Evolutionary conservation across 2,329 filamentous ascomycete species (phyloP).

Genomic region (Fusarium sp.): DNA sequence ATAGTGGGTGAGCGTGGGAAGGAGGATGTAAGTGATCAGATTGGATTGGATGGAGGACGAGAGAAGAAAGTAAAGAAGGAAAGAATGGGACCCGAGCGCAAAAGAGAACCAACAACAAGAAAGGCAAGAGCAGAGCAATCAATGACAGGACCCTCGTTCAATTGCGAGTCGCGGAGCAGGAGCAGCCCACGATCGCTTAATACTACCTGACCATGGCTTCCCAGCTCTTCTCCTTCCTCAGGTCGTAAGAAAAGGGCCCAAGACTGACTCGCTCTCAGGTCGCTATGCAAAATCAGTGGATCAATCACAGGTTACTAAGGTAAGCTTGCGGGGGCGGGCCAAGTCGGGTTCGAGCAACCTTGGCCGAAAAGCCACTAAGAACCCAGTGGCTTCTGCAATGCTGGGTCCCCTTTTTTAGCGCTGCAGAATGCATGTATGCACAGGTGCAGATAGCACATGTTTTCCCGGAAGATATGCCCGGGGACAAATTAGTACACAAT

Average conservation of each 20-base stretch:
- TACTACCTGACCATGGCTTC: slow-evolving; percentile 17
- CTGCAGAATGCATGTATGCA: neutral
- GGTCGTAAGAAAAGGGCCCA: neutral
- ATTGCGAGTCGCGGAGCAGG: slow-evolving; percentile 24
- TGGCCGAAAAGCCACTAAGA: slow-evolving; percentile 17
- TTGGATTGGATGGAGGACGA: slow-evolving; percentile 16
- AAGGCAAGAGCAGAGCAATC: neutral
- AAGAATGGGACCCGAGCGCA: slow-evolving; percentile 25
- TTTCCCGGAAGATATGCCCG: neutral
- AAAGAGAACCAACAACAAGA: neutral
- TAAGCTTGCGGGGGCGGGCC: slow-evolving; percentile 48
- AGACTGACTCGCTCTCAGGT: slow-evolving; percentile 41
- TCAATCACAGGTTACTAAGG: slow-evolving; percentile 15
- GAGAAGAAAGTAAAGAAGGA: slow-evolving; percentile 26
- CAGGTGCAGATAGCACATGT: neutral
- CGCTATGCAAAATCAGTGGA: slow-evolving; percentile 34
- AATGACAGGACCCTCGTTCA: slow-evolving; percentile 2
- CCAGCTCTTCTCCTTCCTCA: neutral
- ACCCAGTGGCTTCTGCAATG: slow-evolving; percentile 18
- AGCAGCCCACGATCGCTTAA: slow-evolving; percentile 45
- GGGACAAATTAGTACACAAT: neutral
- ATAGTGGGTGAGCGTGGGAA: slow-evolving; percentile 4
- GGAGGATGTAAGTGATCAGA: slow-evolving; percentile 8
- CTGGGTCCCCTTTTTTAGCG: slow-evolving; percentile 23
- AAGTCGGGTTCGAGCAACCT: slow-evolving; percentile 33